Percentiles rank a stretch among this genome's conserved stretches.
phyloP scores from a whole-genome alignment of 164 flowering plant genomes.

The Sedum album region DNA sequence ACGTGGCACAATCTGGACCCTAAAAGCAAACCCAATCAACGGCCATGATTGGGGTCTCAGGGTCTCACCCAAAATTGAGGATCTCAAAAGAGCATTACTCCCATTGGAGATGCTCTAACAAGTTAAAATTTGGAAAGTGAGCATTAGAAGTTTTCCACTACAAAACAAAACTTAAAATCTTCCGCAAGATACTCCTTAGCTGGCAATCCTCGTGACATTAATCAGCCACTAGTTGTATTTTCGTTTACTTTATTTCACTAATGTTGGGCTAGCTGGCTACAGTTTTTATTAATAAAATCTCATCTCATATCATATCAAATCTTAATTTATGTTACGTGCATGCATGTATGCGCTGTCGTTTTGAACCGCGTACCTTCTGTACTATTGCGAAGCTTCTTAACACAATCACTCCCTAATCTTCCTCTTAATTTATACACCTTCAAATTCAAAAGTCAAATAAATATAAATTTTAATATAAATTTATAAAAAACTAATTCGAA shows the following conservation, averaged over 20 bases:
- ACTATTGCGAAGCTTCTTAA: not conserved
- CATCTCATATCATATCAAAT: not conserved
- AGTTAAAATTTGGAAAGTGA: not conserved
- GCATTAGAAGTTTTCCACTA: not conserved
- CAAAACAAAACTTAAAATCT: not conserved
- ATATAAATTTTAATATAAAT: too few relatives aligned
- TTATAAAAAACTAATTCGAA: too few relatives aligned
- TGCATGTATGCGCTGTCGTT: constrained; percentile 2
- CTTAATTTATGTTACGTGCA: not conserved
- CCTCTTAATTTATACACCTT: not conserved
- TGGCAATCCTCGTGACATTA: constrained; percentile 3
- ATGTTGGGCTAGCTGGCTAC: not conserved
- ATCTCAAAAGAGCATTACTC: too few relatives aligned
- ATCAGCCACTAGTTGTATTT: not conserved
- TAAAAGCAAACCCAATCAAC: too few relatives aligned
- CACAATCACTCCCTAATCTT: not conserved
- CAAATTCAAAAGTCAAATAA: not conserved
- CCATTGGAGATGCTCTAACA: too few relatives aligned
- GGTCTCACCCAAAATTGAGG: too few relatives aligned
- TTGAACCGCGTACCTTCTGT: constrained; percentile 3
- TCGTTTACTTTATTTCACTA: not conserved
- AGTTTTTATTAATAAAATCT: not conserved
- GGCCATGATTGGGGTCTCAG: too few relatives aligned
- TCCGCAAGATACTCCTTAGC: constrained; percentile 3
- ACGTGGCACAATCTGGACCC: too few relatives aligned